Conservation (phyloP, 345 rosid genomes). For the Aquilaria yunnanensis region DNA sequence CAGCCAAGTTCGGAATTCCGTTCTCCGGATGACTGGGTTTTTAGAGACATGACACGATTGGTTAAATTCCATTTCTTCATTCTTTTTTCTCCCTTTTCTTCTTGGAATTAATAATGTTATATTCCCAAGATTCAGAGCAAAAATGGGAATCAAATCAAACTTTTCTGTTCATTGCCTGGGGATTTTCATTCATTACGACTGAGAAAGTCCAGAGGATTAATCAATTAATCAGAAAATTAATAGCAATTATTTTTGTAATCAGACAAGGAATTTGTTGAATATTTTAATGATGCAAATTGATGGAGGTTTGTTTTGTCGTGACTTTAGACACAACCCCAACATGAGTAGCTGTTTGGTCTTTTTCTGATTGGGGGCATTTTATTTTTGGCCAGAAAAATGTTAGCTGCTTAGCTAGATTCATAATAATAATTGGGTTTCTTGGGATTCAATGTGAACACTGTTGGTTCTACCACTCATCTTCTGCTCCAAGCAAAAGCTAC, state of each 20-base stretch:
- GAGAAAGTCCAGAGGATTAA: no score
- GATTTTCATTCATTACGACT: not conserved
- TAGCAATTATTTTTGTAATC: not conserved
- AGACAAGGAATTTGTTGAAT: not conserved
- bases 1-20: conserved; percentile 66
- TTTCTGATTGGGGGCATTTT: no score
- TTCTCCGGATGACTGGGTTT: conserved; percentile 86
- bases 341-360: not conserved
- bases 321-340: not conserved
- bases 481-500: no score
- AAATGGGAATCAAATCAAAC: not conserved
- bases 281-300: not conserved
- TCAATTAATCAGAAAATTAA: not conserved
- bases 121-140: conserved; percentile 3
- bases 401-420: no score
- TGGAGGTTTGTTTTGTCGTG: not conserved
- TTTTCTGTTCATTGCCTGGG: not conserved
- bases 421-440: no score
- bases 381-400: no score
- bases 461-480: no score
- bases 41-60: conserved; percentile 40
- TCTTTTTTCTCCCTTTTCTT: not conserved
- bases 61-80: not conserved
- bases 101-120: not conserved
- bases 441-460: no score